Base-by-base conservation (phyloP, 257 asterid species). In the Thymus mandschuricus region DNA sequence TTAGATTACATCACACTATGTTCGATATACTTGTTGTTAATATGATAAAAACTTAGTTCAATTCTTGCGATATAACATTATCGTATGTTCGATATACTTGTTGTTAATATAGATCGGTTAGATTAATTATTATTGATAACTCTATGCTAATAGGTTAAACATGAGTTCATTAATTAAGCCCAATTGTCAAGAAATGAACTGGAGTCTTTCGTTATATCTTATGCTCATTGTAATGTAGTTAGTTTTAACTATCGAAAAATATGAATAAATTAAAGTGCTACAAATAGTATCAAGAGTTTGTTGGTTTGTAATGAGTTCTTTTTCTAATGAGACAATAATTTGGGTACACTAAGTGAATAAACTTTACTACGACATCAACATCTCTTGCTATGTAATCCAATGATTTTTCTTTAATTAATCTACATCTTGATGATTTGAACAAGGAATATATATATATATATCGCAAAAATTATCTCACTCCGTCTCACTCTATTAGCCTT, bases 241-340 rank as follows among this genome's bases (percentile, higher is more conserved):
- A 35, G 49, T 7, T 60, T 21, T 2, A 3, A n/a, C 6, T 60
- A n/a, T 38, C 29, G 49, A 2, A 35, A 35, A 60, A 60, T 7
- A 21, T 21, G 21, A 12, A 31, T 38, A 60, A 60, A 60, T 38
- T 8, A 38, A 12, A 60, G 48, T 8, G 66, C 15, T 35, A 15
- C 50, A 60, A 60, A 60, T 60, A 35, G 49, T 15, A 60, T 38
- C n/a, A 7, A 1, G n/a, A n/a, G 49, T 60, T 60, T 60, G 66
- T 60, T 60, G n/a, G 8, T 38, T 35, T 35, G 1, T 59, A 29
- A 59, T 59, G 11, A 59, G 6, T 29, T 3, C 0, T 34, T 35
- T 9, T 7, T 13, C 48, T n/a, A 60, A 60, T 35, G 7, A 38
- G 49, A 15, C n/a, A 13, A 13, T 4, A 27, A 57, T 30, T 30